phyloP scores from a whole-genome alignment of 2,329 filamentous ascomycete genomes.

The Penicillium sp. region DNA sequence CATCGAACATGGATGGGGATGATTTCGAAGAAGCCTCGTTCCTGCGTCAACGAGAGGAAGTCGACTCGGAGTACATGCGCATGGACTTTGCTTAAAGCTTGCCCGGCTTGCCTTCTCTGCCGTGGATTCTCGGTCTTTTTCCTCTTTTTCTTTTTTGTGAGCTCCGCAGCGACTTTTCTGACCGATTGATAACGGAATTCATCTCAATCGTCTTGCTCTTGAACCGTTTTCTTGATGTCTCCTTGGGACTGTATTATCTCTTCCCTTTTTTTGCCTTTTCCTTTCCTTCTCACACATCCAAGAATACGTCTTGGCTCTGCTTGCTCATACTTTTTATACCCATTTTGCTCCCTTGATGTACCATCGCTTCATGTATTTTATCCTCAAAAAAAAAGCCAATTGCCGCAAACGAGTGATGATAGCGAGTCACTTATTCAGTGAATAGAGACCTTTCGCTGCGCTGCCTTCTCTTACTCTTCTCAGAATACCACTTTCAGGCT shows the following conservation, averaged over 20 bases:
- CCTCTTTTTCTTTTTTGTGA: no score
- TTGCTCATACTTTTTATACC: constrained; percentile 1
- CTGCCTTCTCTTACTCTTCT: no score
- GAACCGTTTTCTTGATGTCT: no score
- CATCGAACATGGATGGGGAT: constrained; percentile 28
- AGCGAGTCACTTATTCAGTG: no score
- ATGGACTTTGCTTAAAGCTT: constrained; percentile 31
- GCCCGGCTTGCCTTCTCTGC: not conserved
- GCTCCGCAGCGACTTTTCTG: no score
- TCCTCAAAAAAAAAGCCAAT: not conserved
- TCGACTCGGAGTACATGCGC: constrained; percentile 27
- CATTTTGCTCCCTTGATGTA: not conserved
- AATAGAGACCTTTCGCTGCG: no score
- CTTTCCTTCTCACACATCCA: not conserved
- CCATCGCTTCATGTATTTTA: not conserved
- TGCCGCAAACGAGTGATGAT: not conserved
- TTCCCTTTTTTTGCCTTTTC: no score
- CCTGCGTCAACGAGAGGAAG: constrained; percentile 38
- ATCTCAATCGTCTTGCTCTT: no score
- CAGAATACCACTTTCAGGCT: no score
- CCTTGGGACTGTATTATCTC: no score
- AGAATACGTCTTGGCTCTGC: not conserved
- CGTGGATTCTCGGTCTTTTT: not conserved
- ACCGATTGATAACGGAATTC: no score
- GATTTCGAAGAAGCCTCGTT: constrained; percentile 45